Base-by-base conservation (phyloP, 208 protist genomes). In the Wallacemonas sp. region DNA sequence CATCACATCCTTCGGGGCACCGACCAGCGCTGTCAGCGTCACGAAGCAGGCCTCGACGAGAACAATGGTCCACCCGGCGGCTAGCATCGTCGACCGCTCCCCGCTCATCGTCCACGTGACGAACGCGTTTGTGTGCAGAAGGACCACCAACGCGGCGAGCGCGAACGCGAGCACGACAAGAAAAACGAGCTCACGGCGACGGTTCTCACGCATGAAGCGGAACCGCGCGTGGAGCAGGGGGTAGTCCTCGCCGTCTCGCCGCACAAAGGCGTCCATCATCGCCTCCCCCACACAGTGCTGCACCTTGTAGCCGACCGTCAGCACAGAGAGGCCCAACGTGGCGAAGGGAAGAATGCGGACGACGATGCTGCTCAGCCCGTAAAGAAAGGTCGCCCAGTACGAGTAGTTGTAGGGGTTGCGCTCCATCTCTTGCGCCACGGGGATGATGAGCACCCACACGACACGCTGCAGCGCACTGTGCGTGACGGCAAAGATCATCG, bases 391-490 rank as follows among this genome's bases (percentile, higher is more conserved):
- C 59, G 59, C 70, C 59, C 76, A 58, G 64, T 62, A 68, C 30
- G 78, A 85, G 44, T 65, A 79, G 55, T 82, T 76, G 68, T 85
- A 94, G 0, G 81, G 76, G 21, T 79, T 70, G 19, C 77, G 71
- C 66, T 89, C 84, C 83, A 92, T 91, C 38, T 91, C 79, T 63
- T 91, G 84, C 41, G 79, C 80, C 19, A 93, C 76, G 19, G 89
- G 89, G 48, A 93, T 73, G 34, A 95, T 80, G 22, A 93, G 73
- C 26, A 89, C 78, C 84, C 86, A 95, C 29, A 93, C 89, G 60
- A 95, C 78, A 19, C 82, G 81, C 77, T 91, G 72, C 55, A 95
- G 75, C 3, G 73, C 84, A 53, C 83, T 90, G 66, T 95, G 89
- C 27, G 89, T 95, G 29, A 91, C 59, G 5, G 86, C 79, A 21